Conservation (phyloP, 495 filamentous ascomycete genomes). For the Hypoxylon fuscum region DNA sequence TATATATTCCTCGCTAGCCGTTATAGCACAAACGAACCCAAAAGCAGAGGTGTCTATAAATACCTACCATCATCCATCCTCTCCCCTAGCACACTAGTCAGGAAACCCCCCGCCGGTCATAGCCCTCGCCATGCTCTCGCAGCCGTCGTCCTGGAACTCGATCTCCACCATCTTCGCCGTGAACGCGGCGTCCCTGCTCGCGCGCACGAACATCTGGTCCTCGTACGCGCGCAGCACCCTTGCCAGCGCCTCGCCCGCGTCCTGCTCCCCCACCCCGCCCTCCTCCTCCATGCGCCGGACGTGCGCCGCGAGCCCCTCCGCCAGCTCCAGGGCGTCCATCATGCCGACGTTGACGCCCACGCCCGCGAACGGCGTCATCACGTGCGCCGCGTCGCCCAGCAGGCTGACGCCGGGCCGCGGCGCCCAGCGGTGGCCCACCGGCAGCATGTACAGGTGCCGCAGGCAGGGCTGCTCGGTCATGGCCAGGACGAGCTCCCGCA, state of each 20-base stretch:
- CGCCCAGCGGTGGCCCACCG: conserved; percentile 60
- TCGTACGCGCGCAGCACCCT: conserved; percentile 33
- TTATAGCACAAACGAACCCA: no score
- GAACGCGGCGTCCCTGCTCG: conserved; percentile 25
- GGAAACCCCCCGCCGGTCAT: conserved; percentile 4
- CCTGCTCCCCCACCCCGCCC: conserved; percentile 8
- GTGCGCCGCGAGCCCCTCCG: conserved; percentile 30
- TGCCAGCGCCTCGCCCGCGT: conserved; percentile 14
- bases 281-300: no score
- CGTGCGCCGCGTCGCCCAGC: conserved; percentile 69
- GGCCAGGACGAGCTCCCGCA: conserved; percentile 19
- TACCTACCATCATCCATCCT: background rate
- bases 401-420: conserved; percentile 57
- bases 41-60: no score
- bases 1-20: no score
- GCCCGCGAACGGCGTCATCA: conserved; percentile 69
- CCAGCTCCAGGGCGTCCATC: conserved; percentile 63
- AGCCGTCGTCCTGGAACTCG: conserved; percentile 24
- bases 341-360: conserved; percentile 69
- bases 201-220: conserved; percentile 38
- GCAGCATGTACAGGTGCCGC: conserved; percentile 59
- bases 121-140: conserved; percentile 18
- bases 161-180: conserved; percentile 27
- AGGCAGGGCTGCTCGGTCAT: conserved; percentile 29
- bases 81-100: background rate